A percentile compares a stretch with the other conserved stretches of the same genome.
Conservation (phyloP, 176 grass and related monocot genomes). For the Avena sativa region DNA sequence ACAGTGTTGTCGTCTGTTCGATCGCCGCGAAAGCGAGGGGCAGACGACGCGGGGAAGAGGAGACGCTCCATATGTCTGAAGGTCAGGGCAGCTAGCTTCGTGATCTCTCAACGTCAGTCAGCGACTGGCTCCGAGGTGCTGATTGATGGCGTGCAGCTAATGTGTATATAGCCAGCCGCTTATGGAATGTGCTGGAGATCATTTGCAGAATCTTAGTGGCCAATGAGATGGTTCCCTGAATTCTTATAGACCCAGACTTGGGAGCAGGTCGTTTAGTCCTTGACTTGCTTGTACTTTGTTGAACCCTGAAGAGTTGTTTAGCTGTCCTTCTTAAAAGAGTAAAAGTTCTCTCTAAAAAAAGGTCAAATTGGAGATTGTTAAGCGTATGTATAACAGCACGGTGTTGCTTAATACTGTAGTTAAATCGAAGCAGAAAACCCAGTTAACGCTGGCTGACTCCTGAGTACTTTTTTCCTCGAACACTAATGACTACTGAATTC, state of each 20-base stretch:
- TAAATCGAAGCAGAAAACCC: not conserved
- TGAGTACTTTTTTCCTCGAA: not conserved
- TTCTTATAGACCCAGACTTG: conserved; percentile 3
- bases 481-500: not conserved
- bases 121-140: not conserved
- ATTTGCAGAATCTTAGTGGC: not conserved
- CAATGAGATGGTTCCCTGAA: conserved; percentile 11
- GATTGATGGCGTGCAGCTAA: conserved; percentile 2
- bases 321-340: not conserved
- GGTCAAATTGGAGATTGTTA: not conserved
- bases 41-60: not conserved
- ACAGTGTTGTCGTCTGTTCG: not conserved
- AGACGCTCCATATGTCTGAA: conserved; percentile 40
- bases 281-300: not conserved
- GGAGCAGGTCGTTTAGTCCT: not conserved
- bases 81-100: conserved; percentile 39
- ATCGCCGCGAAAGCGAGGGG: conserved; percentile 13
- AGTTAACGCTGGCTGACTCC: not conserved
- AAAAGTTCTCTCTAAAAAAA: not conserved
- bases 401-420: not conserved
- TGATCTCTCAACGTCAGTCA: conserved; percentile 37
- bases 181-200: not conserved
- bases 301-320: not conserved
- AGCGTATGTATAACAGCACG: not conserved
- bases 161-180: not conserved